Percentiles rank a stretch among this genome's conserved stretches.
These are phyloP conservation scores for Phytophthora quininea DNA, from an alignment of 352 stramenopile species.

Conservation along the genomic window DNA sequence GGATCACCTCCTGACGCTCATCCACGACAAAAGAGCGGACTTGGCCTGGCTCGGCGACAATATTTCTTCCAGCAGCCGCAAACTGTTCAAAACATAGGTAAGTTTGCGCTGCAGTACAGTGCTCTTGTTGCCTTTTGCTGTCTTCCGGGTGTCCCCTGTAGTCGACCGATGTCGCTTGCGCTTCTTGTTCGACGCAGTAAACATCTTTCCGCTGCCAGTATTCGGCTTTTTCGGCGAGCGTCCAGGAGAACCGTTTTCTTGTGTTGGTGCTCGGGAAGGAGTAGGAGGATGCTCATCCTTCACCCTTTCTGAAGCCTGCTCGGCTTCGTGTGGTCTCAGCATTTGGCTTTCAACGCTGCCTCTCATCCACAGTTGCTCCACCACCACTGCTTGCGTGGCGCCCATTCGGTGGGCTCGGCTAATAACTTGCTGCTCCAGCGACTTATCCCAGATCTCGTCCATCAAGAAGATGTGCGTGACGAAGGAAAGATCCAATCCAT, in stretches of 20 bases:
- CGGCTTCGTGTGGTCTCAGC: constrained; percentile 48
- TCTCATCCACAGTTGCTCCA: constrained; percentile 93
- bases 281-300: constrained; percentile 12
- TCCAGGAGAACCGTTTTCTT: constrained; percentile 21
- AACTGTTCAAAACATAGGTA: constrained; percentile 54
- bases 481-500: constrained; percentile 97
- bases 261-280: constrained; percentile 8
- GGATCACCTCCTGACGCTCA: constrained; percentile 40
- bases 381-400: constrained; percentile 87
- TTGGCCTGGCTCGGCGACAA: constrained; percentile 48
- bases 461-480: constrained; percentile 98
- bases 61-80: constrained; percentile 46
- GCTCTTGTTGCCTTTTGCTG: constrained; percentile 45
- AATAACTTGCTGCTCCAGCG: constrained; percentile 95
- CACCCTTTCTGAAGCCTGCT: constrained; percentile 21
- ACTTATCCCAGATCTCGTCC: constrained; percentile 97
- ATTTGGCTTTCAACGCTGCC: constrained; percentile 85
- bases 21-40: constrained; percentile 56
- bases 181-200: constrained; percentile 38
- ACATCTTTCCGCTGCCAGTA: constrained; percentile 41
- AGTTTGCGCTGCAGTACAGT: constrained; percentile 50
- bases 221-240: constrained; percentile 34
- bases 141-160: constrained; percentile 19
- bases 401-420: constrained; percentile 97
- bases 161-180: constrained; percentile 33